Conservation (phyloP, 176 grass and related monocot genomes). For the Zoysia japonica region DNA sequence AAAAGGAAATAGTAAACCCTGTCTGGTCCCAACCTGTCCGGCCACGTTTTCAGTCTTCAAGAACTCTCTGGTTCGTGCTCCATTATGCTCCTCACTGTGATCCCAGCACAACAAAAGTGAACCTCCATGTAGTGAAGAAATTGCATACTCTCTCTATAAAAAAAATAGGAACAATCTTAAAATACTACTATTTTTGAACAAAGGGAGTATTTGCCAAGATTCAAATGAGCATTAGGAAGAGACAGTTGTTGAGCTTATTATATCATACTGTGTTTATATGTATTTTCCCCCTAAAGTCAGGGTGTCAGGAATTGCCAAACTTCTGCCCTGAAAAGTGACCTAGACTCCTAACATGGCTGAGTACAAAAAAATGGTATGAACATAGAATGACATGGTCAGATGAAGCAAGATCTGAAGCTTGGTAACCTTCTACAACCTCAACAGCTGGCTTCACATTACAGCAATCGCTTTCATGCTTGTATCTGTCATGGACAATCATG, state of each 20-base stretch:
- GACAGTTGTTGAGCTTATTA: neutral
- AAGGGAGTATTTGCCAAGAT: constrained; percentile 1
- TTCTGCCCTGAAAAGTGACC: neutral
- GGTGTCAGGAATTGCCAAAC: neutral
- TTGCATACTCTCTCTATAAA: neutral
- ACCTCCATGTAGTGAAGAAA: neutral
- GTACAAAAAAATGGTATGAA: neutral
- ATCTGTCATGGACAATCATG: constrained; percentile 19
- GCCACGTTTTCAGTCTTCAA: constrained; percentile 19
- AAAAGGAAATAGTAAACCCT: too few relatives aligned
- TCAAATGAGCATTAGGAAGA: neutral
- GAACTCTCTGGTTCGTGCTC: neutral
- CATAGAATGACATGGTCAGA: neutral
- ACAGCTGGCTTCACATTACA: constrained; percentile 21
- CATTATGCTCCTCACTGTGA: neutral
- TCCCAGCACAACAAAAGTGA: neutral
- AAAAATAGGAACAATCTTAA: too few relatives aligned
- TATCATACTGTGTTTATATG: neutral
- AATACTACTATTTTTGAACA: neutral
- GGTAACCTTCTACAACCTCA: constrained; percentile 3
- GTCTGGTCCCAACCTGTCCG: too few relatives aligned
- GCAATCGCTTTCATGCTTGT: constrained; percentile 20
- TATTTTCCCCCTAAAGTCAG: neutral
- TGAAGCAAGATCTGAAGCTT: neutral
- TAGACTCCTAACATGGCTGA: neutral